These are phyloP conservation scores for Pythium myriotylum DNA, from an alignment of 352 stramenopile species.

Conservation along the genomic window DNA sequence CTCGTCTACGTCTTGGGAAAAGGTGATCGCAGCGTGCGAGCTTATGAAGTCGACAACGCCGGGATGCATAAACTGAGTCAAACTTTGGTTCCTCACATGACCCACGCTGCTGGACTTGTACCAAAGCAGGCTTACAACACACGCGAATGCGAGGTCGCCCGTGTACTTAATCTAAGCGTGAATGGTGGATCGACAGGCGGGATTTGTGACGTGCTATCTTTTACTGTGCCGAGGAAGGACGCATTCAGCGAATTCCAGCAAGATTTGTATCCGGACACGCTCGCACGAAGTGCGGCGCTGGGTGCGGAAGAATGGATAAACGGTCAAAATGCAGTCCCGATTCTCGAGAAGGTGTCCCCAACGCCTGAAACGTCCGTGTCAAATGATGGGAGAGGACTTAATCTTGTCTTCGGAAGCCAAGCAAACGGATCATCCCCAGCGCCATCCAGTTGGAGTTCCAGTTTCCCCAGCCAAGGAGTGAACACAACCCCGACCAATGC, in stretches of 20 bases:
- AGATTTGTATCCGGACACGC: slow-evolving; percentile 76
- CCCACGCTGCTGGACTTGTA: slow-evolving; percentile 52
- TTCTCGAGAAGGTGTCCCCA: slow-evolving; percentile 40
- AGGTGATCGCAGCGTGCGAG: slow-evolving; percentile 62
- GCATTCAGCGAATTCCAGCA: slow-evolving; percentile 64
- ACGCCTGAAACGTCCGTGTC: slow-evolving; percentile 1
- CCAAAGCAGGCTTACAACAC: slow-evolving; percentile 61
- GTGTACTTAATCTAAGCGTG: slow-evolving; percentile 59
- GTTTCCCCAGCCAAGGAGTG: neutral
- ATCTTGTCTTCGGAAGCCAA: slow-evolving; percentile 37
- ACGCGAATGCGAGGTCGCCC: slow-evolving; percentile 60
- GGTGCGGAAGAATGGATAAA: slow-evolving; percentile 43
- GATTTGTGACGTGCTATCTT: slow-evolving; percentile 67
- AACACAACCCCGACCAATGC: neutral
- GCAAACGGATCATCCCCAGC: neutral
- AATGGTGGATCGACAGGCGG: slow-evolving; percentile 32
- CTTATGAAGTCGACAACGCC: slow-evolving; percentile 60
- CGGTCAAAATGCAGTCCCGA: slow-evolving; percentile 45
- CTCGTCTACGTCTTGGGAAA: slow-evolving; percentile 73
- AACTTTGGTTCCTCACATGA: slow-evolving; percentile 52
- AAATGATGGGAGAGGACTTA: neutral
- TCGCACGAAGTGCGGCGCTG: slow-evolving; percentile 40
- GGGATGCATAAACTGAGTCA: slow-evolving; percentile 57
- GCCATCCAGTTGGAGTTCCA: neutral
- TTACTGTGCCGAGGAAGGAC: slow-evolving; percentile 66